A percentile compares a stretch with the other conserved stretches of the same genome.
Conservation (phyloP, 441 rosid genomes). For the Pelargonium citronellum region DNA sequence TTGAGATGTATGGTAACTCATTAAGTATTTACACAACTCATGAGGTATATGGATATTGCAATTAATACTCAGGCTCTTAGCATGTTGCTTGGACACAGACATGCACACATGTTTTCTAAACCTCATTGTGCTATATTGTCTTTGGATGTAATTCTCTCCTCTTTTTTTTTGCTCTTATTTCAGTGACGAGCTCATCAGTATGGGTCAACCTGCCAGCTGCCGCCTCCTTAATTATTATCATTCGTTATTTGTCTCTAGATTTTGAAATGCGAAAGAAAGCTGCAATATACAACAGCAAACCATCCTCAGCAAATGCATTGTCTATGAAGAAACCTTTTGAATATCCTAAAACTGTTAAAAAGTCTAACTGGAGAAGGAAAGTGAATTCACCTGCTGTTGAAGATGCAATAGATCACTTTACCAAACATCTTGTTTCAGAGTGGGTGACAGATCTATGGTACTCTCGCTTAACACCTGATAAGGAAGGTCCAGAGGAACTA, state of each 20-base stretch:
- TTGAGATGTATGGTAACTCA: too few species aligned
- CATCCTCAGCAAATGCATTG: slow-evolving; percentile 29
- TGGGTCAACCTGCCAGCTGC: slow-evolving; percentile 97
- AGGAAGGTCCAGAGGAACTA: slow-evolving; percentile 86
- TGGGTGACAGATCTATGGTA: slow-evolving; percentile 97
- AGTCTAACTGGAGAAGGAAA: slow-evolving; percentile 77
- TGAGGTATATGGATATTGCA: too few species aligned
- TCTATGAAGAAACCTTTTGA: slow-evolving; percentile 41
- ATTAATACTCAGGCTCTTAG: too few species aligned
- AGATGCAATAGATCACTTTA: slow-evolving; percentile 78
- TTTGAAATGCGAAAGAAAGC: slow-evolving; percentile 75
- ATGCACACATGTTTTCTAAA: not conserved
- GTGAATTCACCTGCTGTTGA: slow-evolving; percentile 89
- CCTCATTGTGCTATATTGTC: slow-evolving; percentile 17
- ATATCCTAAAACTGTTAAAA: slow-evolving; percentile 39
- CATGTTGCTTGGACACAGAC: too few species aligned
- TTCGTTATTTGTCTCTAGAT: slow-evolving; percentile 80
- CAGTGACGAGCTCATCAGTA: slow-evolving; percentile 99
- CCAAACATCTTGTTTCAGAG: slow-evolving; percentile 79
- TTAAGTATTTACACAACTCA: too few species aligned
- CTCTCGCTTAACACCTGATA: slow-evolving; percentile 79
- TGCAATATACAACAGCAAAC: slow-evolving; percentile 50
- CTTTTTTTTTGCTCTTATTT: slow-evolving; percentile 19
- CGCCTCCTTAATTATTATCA: slow-evolving; percentile 63
- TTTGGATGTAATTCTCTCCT: slow-evolving; percentile 17